Base-by-base conservation (phyloP, 768 basidiomycete genomes). In the Gyrodon lividus region DNA sequence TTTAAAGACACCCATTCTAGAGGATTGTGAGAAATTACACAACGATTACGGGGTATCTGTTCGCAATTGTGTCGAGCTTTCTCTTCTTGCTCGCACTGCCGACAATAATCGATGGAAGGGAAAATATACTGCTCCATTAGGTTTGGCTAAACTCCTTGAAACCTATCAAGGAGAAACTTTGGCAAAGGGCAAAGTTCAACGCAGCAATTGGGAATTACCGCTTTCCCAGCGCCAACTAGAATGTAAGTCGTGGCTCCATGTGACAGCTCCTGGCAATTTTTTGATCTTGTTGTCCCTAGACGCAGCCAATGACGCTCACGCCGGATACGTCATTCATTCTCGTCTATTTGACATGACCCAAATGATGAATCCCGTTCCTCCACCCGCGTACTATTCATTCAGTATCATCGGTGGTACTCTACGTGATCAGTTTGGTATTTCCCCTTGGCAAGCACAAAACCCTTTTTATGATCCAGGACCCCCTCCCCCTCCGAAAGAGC, bases 71-170 rank as follows among this genome's bases (percentile, higher is more conserved):
- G 83, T 89, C 16, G 89, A 92, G 60, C 74, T 92, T 7, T 76
- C 82, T 38, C 72, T 87, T 5, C 73, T 92, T 19, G 88, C 88
- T 14, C 77, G 82, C 28, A 80, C 81, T 0, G 86, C 82, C 39
- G 89, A 91, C 61, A 85, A 86, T 56, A 70, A 70, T 6, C 77
- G 74, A 26, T 91, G 89, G 87, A 84, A 86, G 67, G 89, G 87
- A 35, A 78, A 72, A 51, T 90, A 87, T 59, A 74, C 66, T n/a
- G 52, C 61, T 5, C 72, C 77, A 9, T 75, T 92, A 33, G 85
- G 87, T 16, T 75, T 91, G 8, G 75, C 86, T 23, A 77, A 83
- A 16, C 74, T 92, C 0, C 71, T 83, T n/a, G 81, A 84, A 56
- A 67, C 69, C 1, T 92, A 90, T 49, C 73, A 83, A 52, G 70